These are phyloP conservation scores for Inosperma sp. DNA, from an alignment of 768 basidiomycete genomes.

Conservation along the genomic window DNA sequence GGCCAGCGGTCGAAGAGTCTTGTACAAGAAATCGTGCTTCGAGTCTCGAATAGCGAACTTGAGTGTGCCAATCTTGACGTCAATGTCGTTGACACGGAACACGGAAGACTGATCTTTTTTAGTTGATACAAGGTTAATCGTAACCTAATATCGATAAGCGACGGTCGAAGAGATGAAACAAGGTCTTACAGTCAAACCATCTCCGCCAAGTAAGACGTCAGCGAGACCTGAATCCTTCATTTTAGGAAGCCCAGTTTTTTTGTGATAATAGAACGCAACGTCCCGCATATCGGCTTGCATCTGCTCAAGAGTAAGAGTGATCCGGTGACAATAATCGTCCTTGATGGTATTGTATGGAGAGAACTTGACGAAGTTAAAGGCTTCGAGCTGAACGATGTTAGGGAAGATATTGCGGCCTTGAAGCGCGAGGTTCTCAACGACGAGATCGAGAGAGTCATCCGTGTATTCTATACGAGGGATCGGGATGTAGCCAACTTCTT, in stretches of 20 bases:
- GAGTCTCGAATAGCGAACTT: conserved; percentile 89
- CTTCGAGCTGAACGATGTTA: conserved; percentile 66
- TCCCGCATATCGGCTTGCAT: conserved; percentile 94
- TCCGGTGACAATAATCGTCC: conserved; percentile 65
- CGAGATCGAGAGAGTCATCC: conserved; percentile 79
- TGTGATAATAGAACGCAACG: conserved; percentile 85
- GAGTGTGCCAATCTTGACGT: conserved; percentile 80
- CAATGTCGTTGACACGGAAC: conserved; percentile 66
- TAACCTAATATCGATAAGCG: conserved; percentile 33
- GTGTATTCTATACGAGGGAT: conserved; percentile 95
- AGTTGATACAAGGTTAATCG: conserved; percentile 55
- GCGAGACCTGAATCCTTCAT: conserved; percentile 79
- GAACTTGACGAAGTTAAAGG: conserved; percentile 80
- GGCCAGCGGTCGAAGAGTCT: conserved; percentile 74
- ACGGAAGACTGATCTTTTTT: conserved; percentile 64
- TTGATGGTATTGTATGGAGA: conserved; percentile 61
- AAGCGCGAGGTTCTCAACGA: conserved; percentile 89
- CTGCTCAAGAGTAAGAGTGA: conserved; percentile 73
- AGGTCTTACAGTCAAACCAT: conserved; percentile 60
- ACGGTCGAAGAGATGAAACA: neutral
- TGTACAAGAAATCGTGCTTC: conserved; percentile 88
- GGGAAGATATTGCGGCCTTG: conserved; percentile 89
- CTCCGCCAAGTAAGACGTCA: conserved; percentile 79
- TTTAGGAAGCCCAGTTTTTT: conserved; percentile 80
- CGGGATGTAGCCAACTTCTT: conserved; percentile 76